These are phyloP conservation scores for Hemileia vastatrix DNA, from an alignment of 1,284 basidiomycete genomes.

Conservation along the genomic window DNA sequence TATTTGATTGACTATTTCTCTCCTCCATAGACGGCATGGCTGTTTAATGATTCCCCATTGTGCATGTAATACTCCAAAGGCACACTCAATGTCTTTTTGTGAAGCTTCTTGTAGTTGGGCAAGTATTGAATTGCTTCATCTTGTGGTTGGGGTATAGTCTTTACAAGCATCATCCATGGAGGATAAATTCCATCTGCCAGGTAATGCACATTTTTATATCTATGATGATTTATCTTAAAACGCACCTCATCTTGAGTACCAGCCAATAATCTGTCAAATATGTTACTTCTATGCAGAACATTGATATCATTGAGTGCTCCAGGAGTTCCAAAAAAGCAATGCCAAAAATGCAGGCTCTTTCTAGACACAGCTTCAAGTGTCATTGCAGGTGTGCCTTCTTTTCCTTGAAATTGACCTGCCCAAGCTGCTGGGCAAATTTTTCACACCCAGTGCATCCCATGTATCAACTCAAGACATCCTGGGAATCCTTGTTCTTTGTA, in stretches of 20 bases:
- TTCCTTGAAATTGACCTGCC: too few relatives aligned
- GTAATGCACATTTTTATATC: neutral
- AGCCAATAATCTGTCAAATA: neutral
- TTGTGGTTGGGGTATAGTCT: neutral
- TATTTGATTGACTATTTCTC: too few relatives aligned
- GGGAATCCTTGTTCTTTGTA: too few relatives aligned
- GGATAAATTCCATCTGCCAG: slow-evolving; percentile 3
- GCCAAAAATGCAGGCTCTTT: too few relatives aligned
- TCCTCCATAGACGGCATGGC: too few relatives aligned
- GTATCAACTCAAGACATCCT: too few relatives aligned
- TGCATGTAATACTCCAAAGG: too few relatives aligned
- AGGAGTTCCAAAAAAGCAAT: slow-evolving; percentile 1
- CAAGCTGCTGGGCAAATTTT: too few relatives aligned
- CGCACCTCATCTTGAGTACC: neutral
- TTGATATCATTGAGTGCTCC: neutral
- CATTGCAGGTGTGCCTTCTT: too few relatives aligned
- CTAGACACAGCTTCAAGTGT: too few relatives aligned
- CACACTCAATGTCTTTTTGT: neutral
- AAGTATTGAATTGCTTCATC: neutral
- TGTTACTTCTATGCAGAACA: neutral
- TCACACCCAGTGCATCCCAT: too few relatives aligned
- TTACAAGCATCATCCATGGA: neutral
- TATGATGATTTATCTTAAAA: neutral
- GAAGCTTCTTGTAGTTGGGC: neutral
- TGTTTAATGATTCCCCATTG: too few relatives aligned